Conservation (phyloP, 2,329 filamentous ascomycete genomes). For the Epichloe festucae region DNA sequence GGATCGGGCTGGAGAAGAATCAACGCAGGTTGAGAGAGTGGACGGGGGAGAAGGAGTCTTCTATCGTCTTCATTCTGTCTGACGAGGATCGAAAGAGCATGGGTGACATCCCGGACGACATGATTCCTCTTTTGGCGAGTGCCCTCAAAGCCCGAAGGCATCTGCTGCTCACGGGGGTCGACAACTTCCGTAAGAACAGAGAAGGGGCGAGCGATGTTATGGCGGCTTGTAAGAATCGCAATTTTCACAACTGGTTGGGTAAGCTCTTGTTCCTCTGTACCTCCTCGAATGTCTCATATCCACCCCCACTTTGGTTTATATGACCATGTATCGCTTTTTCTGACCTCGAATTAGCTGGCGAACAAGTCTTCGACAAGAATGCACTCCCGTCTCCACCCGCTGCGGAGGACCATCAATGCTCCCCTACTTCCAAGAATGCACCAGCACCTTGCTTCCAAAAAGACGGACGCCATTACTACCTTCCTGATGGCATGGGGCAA, state of each 20-base stretch:
- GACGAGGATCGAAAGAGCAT: conserved; percentile 16
- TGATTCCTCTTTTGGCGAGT: conserved; percentile 16
- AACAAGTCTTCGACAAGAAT: conserved; percentile 13
- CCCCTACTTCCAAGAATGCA: conserved; percentile 9
- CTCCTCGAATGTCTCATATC: not conserved
- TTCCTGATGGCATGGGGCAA: conserved; percentile 3
- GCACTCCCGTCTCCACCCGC: conserved; percentile 19
- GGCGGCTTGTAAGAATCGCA: conserved; percentile 13
- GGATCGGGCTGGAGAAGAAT: conserved; percentile 20
- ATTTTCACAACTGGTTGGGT: conserved; percentile 26
- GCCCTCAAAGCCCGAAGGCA: conserved; percentile 21
- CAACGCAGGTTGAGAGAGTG: conserved; percentile 19
- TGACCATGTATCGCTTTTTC: no score
- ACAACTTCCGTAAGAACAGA: conserved; percentile 5
- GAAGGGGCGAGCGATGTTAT: conserved; percentile 11
- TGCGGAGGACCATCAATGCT: conserved; percentile 8
- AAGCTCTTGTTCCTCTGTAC: conserved; percentile 5
- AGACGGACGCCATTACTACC: conserved; percentile 16
- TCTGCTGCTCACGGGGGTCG: conserved; percentile 12
- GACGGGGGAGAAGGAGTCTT: conserved; percentile 8
- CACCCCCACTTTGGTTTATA: no score
- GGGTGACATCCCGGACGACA: conserved; percentile 17
- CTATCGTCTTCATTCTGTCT: conserved; percentile 16
- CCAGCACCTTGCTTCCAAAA: conserved; percentile 9
- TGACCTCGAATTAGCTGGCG: conserved; percentile 14